A percentile compares a stretch with the other conserved stretches of the same genome.
These are phyloP conservation scores for Sanguinoderma infundibulare DNA, from an alignment of 1,284 basidiomycete genomes.

Conservation along the genomic window DNA sequence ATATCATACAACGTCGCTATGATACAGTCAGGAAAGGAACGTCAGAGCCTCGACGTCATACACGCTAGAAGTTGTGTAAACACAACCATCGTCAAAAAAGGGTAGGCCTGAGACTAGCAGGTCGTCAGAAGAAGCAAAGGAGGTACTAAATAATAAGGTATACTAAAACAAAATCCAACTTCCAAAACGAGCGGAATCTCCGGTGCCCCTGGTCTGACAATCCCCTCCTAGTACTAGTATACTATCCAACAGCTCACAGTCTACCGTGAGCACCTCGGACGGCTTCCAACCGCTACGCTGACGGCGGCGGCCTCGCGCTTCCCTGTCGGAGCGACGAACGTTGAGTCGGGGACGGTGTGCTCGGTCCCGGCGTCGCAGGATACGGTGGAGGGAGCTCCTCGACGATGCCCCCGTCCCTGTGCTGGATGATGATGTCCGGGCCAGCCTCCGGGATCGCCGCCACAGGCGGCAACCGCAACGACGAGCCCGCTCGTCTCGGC, in stretches of 20 bases:
- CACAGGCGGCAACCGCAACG: conserved; percentile 22
- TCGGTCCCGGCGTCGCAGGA: neutral
- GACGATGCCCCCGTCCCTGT: conserved; percentile 37
- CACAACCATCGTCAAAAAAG: conserved; percentile 5
- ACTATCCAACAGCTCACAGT: neutral
- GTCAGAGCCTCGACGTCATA: conserved; percentile 1
- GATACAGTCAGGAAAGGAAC: conserved; percentile 9
- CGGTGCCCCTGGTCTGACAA: no score
- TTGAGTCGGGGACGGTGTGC: neutral
- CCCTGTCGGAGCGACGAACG: neutral
- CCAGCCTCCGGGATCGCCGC: conserved; percentile 25
- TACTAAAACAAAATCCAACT: neutral
- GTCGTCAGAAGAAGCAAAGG: conserved; percentile 8
- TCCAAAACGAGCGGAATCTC: neutral
- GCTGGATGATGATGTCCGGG: conserved; percentile 39
- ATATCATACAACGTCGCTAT: conserved; percentile 15
- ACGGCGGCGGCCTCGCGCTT: neutral
- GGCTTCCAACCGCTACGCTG: neutral
- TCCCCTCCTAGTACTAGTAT: no score
- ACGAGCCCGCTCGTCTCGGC: conserved; percentile 21
- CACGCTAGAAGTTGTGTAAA: neutral
- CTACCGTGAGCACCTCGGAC: neutral
- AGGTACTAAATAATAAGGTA: neutral
- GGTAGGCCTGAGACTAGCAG: conserved; percentile 23
- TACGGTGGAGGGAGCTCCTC: conserved; percentile 40